phyloP scores from a whole-genome alignment of 305 asterid species.

The Solanum hybrid region DNA sequence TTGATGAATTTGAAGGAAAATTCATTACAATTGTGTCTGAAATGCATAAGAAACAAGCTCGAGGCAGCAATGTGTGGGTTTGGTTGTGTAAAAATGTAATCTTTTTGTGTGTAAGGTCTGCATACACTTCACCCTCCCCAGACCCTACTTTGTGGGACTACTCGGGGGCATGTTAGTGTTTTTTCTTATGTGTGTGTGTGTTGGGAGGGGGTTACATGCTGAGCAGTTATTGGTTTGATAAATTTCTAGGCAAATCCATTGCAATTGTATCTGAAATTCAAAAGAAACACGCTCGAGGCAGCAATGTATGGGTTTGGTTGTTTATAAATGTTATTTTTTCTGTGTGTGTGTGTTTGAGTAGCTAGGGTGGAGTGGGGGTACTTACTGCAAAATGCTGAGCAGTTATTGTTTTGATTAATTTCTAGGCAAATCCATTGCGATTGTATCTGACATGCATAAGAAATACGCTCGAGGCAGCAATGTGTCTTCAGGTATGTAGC shows the following conservation, averaged over 20 bases:
- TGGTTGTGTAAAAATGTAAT: background rate
- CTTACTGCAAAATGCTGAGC: background rate
- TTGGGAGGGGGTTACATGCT: background rate
- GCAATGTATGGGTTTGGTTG: conserved; percentile 42
- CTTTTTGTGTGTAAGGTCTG: background rate
- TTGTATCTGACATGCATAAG: conserved; percentile 81
- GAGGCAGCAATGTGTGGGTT: conserved; percentile 20
- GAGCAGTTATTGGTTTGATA: background rate
- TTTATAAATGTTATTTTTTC: background rate
- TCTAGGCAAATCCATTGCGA: conserved; percentile 44
- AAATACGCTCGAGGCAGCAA: conserved; percentile 87
- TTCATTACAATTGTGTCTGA: too few species aligned
- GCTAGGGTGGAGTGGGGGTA: background rate
- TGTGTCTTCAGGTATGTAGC: conserved; percentile 81
- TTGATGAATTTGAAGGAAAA: background rate
- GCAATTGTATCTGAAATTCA: conserved; percentile 63
- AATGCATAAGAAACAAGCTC: too few species aligned
- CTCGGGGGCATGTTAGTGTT: background rate
- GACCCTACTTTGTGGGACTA: background rate
- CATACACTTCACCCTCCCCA: background rate
- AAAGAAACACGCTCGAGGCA: conserved; percentile 80
- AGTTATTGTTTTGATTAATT: background rate
- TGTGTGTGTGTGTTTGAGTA: background rate
- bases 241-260: conserved; percentile 28
- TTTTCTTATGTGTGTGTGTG: background rate